Evolutionary conservation across 495 filamentous ascomycete genomes (phyloP).

Genomic region (Jackrogersella multiformis): DNA sequence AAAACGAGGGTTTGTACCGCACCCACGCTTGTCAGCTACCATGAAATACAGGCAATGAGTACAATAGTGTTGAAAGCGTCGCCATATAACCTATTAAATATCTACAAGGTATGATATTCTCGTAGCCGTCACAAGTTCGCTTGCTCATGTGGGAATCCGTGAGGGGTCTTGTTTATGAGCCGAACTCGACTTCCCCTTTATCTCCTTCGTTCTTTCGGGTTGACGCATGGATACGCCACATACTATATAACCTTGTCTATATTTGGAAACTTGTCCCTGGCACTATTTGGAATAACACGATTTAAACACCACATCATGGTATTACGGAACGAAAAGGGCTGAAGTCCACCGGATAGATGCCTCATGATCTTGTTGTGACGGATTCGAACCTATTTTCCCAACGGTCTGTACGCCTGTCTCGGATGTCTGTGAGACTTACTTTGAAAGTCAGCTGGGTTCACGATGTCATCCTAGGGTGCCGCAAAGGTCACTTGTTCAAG

Average conservation of each 20-base stretch:
- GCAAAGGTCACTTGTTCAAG: background rate
- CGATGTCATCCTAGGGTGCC: background rate
- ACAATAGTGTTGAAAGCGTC: background rate
- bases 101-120: background rate
- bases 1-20: too few species aligned
- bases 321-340: background rate
- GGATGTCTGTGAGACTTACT: background rate
- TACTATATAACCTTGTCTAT: background rate
- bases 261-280: background rate
- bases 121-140: background rate
- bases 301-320: background rate
- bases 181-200: background rate
- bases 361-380: background rate
- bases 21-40: too few species aligned
- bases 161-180: background rate
- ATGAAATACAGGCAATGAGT: background rate
- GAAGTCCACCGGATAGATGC: background rate
- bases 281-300: background rate
- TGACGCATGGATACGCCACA: background rate
- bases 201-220: background rate
- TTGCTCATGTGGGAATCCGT: background rate
- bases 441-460: background rate
- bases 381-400: background rate
- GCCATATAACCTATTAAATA: background rate
- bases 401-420: constrained; percentile 5